phyloP scores from a whole-genome alignment of 352 stramenopile species.

The Globisporangium barbulae region DNA sequence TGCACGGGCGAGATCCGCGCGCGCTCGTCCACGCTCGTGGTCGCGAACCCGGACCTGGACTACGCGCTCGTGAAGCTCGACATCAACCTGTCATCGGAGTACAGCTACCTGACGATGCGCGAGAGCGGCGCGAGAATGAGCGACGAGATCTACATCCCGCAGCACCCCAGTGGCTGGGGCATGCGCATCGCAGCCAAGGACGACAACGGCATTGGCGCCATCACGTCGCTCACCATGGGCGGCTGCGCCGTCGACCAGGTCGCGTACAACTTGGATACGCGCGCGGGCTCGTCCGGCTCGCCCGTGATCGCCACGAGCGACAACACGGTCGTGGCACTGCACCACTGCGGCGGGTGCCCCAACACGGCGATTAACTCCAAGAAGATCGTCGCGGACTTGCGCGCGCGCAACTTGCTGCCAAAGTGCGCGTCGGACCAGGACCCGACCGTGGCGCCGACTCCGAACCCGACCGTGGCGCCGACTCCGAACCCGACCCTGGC shows the following conservation, averaged over 20 bases:
- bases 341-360: constrained; percentile 73
- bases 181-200: constrained; percentile 67
- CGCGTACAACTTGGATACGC: constrained; percentile 67
- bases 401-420: constrained; percentile 33
- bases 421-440: constrained; percentile 31
- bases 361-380: constrained; percentile 74
- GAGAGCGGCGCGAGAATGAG: constrained; percentile 35
- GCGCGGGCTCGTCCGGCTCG: constrained; percentile 66
- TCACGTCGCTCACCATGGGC: constrained; percentile 37
- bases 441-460: constrained; percentile 9
- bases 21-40: constrained; percentile 35
- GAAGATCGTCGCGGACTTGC: constrained; percentile 58
- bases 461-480: constrained; percentile 17
- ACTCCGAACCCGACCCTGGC: constrained; percentile 4
- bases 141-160: constrained; percentile 59
- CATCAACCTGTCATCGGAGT: constrained; percentile 39
- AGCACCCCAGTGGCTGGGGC: constrained; percentile 61
- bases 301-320: constrained; percentile 54
- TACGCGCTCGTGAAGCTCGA: constrained; percentile 71
- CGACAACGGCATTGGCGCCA: constrained; percentile 28
- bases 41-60: constrained; percentile 35
- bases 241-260: constrained; percentile 55
- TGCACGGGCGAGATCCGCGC: constrained; percentile 38
- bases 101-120: constrained; percentile 59
- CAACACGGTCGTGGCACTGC: constrained; percentile 61